These are phyloP conservation scores for Phytophthora quininea DNA, from an alignment of 352 stramenopile genomes.

Conservation along the genomic window DNA sequence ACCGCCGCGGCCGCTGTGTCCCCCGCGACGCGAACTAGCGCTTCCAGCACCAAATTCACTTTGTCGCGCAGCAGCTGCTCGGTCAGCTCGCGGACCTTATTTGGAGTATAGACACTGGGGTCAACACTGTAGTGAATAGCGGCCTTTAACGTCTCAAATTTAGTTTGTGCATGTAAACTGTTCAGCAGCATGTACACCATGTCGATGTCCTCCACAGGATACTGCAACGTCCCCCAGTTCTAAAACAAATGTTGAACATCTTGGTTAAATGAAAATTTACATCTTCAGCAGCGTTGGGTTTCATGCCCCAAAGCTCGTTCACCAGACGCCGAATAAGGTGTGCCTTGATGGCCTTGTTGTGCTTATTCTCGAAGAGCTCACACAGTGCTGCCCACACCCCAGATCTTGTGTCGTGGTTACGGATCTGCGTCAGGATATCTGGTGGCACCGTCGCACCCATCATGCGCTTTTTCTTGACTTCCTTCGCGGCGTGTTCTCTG, in stretches of 20 bases:
- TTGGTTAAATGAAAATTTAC: slow-evolving; percentile 16
- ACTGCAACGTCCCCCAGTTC: slow-evolving; percentile 9
- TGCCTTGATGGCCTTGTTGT: background rate
- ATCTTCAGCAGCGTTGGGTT: slow-evolving; percentile 4
- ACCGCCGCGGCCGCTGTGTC: no score
- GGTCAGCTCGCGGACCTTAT: background rate
- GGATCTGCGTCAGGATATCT: background rate
- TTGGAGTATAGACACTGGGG: slow-evolving; percentile 7
- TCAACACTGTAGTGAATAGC: slow-evolving; percentile 8
- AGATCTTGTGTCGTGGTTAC: background rate
- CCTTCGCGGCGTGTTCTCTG: background rate
- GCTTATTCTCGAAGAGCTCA: background rate
- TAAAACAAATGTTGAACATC: slow-evolving; percentile 12
- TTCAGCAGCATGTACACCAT: slow-evolving; percentile 17
- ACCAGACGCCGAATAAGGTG: background rate
- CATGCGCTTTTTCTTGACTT: background rate
- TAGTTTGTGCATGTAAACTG: background rate
- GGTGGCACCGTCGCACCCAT: background rate
- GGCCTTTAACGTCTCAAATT: slow-evolving; percentile 10
- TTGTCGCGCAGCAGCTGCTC: slow-evolving; percentile 2
- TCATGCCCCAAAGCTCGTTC: background rate
- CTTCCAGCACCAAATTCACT: slow-evolving; percentile 1
- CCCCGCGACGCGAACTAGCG: no score
- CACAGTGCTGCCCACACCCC: background rate
- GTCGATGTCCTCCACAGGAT: slow-evolving; percentile 13